A percentile compares a stretch with the other conserved stretches of the same genome.
Conservation (phyloP, 805 yeast genomes). For the Pichia kluyveri region DNA sequence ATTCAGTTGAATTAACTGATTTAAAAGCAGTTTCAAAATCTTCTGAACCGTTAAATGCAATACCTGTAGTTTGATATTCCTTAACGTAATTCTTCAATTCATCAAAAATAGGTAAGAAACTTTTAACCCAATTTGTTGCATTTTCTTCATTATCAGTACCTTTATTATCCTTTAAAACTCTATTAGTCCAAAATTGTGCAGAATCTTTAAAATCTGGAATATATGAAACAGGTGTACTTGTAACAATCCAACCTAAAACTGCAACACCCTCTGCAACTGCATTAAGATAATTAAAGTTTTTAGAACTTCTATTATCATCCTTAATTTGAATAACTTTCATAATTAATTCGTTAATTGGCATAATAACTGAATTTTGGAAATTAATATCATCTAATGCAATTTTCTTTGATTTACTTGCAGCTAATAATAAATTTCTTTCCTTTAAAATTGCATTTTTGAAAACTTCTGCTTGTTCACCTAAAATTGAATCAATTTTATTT, state of each 20-base stretch:
- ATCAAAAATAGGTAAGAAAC: slow-evolving; percentile 54
- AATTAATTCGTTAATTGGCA: slow-evolving; percentile 60
- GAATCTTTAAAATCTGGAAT: slow-evolving; percentile 83
- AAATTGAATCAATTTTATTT: slow-evolving; percentile 42
- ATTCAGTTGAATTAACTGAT: slow-evolving; percentile 3
- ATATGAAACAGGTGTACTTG: slow-evolving; percentile 63
- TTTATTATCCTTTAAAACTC: slow-evolving; percentile 76
- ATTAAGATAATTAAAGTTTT: slow-evolving; percentile 61
- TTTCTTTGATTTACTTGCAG: slow-evolving; percentile 53
- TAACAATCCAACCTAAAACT: slow-evolving; percentile 84
- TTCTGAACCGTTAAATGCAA: slow-evolving; percentile 66
- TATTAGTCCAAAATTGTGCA: slow-evolving; percentile 89
- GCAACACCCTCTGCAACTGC: slow-evolving; percentile 86
- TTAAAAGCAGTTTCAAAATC: slow-evolving; percentile 44
- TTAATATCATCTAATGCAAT: slow-evolving; percentile 51
- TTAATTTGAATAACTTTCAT: slow-evolving; percentile 52
- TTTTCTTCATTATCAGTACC: slow-evolving; percentile 38
- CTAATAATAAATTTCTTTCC: slow-evolving; percentile 50
- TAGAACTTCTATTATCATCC: slow-evolving; percentile 65
- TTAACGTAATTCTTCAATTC: slow-evolving; percentile 66
- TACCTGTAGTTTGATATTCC: slow-evolving; percentile 76
- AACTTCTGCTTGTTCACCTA: slow-evolving; percentile 45
- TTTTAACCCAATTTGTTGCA: slow-evolving; percentile 68
- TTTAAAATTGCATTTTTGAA: slow-evolving; percentile 46
- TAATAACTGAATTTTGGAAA: slow-evolving; percentile 42